A percentile compares a stretch with the other conserved stretches of the same genome.
Evolutionary conservation across 306 rosid genomes (phyloP).

Genomic region (Hippophae gyantsensis): DNA sequence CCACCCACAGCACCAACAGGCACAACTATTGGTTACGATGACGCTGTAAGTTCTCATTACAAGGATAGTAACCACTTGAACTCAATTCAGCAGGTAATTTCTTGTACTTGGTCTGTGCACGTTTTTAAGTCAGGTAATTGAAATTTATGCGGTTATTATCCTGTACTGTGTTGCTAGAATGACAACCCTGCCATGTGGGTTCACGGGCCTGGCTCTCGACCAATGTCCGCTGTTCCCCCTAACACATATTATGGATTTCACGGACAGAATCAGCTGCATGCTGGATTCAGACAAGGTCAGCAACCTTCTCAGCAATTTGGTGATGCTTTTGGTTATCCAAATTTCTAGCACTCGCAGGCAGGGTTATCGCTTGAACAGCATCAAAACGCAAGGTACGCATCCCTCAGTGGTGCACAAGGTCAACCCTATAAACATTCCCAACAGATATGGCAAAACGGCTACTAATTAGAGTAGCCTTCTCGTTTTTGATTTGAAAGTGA

Average conservation of each 20-base stretch:
- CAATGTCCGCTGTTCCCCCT: conserved; percentile 76
- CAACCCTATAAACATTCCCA: conserved; percentile 89
- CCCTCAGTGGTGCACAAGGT: conserved; percentile 65
- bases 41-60: conserved; percentile 68
- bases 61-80: conserved; percentile 81
- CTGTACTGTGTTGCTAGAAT: conserved; percentile 33
- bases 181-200: conserved; percentile 96
- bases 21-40: conserved; percentile 77
- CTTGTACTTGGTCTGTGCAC: conserved; percentile 21
- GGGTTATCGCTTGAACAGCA: conserved; percentile 81
- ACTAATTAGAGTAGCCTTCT: conserved; percentile 55
- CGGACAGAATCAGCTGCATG: conserved; percentile 81
- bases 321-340: conserved; percentile 61
- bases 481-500: conserved; percentile 57
- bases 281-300: conserved; percentile 80
- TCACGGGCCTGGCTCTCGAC: conserved; percentile 90
- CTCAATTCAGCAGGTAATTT: conserved; percentile 83
- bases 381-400: conserved; percentile 69
- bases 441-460: conserved; percentile 92
- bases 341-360: conserved; percentile 73
- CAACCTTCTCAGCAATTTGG: conserved; percentile 84
- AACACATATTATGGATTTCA: conserved; percentile 79
- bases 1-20: conserved; percentile 65
- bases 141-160: not conserved
- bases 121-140: conserved; percentile 32